Percentiles rank a stretch among this genome's conserved stretches.
These are phyloP conservation scores for Panicum virgatum DNA, from an alignment of 202 grass and related monocot species.

Conservation along the genomic window DNA sequence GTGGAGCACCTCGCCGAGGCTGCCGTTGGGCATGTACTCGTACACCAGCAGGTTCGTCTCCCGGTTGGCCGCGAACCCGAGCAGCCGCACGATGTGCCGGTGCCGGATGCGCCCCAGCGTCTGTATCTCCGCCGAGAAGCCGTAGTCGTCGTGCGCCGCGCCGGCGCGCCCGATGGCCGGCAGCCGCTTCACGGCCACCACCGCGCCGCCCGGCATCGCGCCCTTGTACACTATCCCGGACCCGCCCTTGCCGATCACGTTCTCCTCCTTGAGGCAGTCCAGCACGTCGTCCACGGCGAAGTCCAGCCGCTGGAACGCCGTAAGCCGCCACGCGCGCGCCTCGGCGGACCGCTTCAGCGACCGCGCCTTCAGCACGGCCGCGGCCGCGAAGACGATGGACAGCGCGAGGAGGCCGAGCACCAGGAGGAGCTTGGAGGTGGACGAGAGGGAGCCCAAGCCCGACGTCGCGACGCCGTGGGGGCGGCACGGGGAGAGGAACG, in stretches of 20 bases:
- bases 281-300: slow-evolving; percentile 85
- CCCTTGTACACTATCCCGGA: slow-evolving; percentile 92
- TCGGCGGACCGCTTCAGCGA: slow-evolving; percentile 66
- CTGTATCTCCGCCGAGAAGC: slow-evolving; percentile 92
- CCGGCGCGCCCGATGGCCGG: slow-evolving; percentile 58
- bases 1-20: slow-evolving; percentile 89
- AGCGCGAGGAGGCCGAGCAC: slow-evolving; percentile 72
- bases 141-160: slow-evolving; percentile 77
- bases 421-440: slow-evolving; percentile 71
- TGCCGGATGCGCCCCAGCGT: slow-evolving; percentile 89
- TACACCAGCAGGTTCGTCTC: slow-evolving; percentile 87
- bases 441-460: slow-evolving; percentile 51
- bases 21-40: slow-evolving; percentile 96
- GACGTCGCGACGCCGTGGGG: slow-evolving; percentile 34
- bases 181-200: slow-evolving; percentile 85
- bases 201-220: slow-evolving; percentile 55
- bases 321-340: slow-evolving; percentile 75
- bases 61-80: slow-evolving; percentile 78
- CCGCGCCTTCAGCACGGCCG: slow-evolving; percentile 76
- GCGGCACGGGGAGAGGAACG: slow-evolving; percentile 63
- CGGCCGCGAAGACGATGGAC: slow-evolving; percentile 82
- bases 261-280: slow-evolving; percentile 90
- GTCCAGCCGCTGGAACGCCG: slow-evolving; percentile 89
- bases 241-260: slow-evolving; percentile 95
- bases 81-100: slow-evolving; percentile 90